Base-by-base conservation (phyloP, 2,329 filamentous ascomycete genomes). In the Fusarium irregulare region DNA sequence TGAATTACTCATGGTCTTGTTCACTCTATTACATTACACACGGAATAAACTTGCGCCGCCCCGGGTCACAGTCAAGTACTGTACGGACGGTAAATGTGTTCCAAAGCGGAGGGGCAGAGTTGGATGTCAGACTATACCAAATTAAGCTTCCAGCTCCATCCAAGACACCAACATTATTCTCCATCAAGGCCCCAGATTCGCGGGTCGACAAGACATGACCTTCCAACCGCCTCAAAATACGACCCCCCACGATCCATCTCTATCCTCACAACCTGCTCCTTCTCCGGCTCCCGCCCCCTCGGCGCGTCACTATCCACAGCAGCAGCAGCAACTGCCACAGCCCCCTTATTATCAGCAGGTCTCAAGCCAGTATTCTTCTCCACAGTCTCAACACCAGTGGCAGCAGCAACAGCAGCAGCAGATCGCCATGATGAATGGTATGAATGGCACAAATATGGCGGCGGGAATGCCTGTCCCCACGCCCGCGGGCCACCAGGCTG, bases 401-500 rank as follows among this genome's bases (percentile, higher is more conserved):
- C 73, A 66, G 56, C 73, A 58, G 20, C 70, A 68, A 25, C 73
- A 74, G 40, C 76, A 74, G 40, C 76, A 71, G 28, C 71, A 73
- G 46, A 64, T 74, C 72, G 48, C 68, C 47, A 74, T 74, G 71
- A 86, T 86, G 83, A 86, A 86, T 76, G 83, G 83, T 65, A 81
- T 85, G 74, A 86, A 85, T 71, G 84, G 83, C 73, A 79, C 77
- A 69, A 83, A 81, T 72, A 81, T 84, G 80, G 79, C 81, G 28
- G 80, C 79, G 32, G 83, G 82, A 64, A 83, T 85, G 60, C 82
- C 84, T 49, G 83, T 85, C 46, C 88, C 89, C 16, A 89, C 87
- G 18, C 89, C 89, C n/a, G 89, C 89, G 20, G 89, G 88, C 49
- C 89, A 91, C 76, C 88, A 91, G 78, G 86, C 88, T 55, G 89